These are phyloP conservation scores for Saccharomycopsis oosterbeekiorum DNA, from an alignment of 805 yeast species.

Conservation along the genomic window DNA sequence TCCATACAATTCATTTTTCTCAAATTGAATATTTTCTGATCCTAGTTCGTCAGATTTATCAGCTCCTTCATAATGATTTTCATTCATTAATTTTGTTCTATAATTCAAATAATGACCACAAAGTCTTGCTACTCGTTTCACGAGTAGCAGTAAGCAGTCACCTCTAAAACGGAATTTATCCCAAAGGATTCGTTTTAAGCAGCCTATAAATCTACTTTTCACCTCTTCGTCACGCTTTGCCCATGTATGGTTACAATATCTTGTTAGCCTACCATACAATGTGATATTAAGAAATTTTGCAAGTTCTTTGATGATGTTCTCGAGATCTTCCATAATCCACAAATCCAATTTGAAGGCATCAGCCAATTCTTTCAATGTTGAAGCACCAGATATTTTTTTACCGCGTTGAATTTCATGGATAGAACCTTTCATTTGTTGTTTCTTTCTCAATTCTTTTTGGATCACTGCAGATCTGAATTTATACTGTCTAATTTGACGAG, in stretches of 20 bases:
- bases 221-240: slow-evolving; percentile 3
- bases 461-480: neutral
- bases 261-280: slow-evolving; percentile 6
- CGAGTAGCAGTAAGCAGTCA: slow-evolving; percentile 2
- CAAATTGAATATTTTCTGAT: neutral
- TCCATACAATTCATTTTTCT: neutral
- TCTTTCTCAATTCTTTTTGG: neutral
- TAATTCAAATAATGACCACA: slow-evolving; percentile 11
- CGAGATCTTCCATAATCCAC: slow-evolving; percentile 10
- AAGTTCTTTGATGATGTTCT: slow-evolving; percentile 7
- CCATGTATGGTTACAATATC: slow-evolving; percentile 8
- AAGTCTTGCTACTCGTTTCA: slow-evolving; percentile 9
- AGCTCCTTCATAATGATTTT: neutral
- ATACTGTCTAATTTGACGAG: neutral
- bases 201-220: slow-evolving; percentile 7
- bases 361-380: slow-evolving; percentile 3
- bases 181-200: slow-evolving; percentile 15
- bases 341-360: slow-evolving; percentile 6
- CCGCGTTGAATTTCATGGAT: neutral
- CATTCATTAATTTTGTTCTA: neutral
- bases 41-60: neutral
- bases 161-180: slow-evolving; percentile 9
- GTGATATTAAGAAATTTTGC: slow-evolving; percentile 4
- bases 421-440: neutral
- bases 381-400: slow-evolving; percentile 3